phyloP scores from a whole-genome alignment of 225 moss, liverwort and hornwort species.

The Thuidium tamariscinum region DNA sequence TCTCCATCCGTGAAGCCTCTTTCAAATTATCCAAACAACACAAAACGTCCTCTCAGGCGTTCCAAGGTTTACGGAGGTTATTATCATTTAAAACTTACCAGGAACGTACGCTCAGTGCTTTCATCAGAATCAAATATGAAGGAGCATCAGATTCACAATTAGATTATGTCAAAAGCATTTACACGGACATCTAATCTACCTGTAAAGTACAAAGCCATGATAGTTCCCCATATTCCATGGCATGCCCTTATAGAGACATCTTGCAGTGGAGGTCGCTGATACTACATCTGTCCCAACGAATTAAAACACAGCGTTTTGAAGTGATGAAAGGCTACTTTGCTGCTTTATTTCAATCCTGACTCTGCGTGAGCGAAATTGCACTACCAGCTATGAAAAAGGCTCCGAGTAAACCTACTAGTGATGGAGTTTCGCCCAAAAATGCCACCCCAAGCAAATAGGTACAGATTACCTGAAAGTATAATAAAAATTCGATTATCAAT shows the following conservation, averaged over 20 bases:
- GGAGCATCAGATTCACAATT: background rate
- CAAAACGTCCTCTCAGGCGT: background rate
- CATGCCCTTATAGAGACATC: background rate
- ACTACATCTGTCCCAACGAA: too few relatives aligned
- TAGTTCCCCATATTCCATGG: background rate
- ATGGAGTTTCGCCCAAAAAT: conserved; percentile 52
- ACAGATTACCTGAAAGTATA: conserved; percentile 39
- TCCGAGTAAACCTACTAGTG: conserved; percentile 35
- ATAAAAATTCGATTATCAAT: background rate
- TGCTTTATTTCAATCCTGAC: background rate
- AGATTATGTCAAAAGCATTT: background rate
- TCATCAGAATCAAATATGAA: background rate
- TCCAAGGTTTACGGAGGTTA: too few relatives aligned
- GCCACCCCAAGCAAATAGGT: conserved; percentile 59
- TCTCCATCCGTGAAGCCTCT: background rate
- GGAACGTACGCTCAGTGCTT: background rate
- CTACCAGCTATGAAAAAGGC: conserved; percentile 59
- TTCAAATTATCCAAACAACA: background rate
- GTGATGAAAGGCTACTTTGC: background rate
- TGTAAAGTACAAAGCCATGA: background rate
- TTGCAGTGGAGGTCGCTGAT: too few relatives aligned
- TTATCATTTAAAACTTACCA: too few relatives aligned
- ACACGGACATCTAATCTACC: background rate
- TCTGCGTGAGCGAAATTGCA: conserved; percentile 9
- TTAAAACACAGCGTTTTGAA: background rate